A percentile compares a stretch with the other conserved stretches of the same genome.
These are phyloP conservation scores for Gautieria morchelliformis DNA, from an alignment of 768 basidiomycete species.

Conservation along the genomic window DNA sequence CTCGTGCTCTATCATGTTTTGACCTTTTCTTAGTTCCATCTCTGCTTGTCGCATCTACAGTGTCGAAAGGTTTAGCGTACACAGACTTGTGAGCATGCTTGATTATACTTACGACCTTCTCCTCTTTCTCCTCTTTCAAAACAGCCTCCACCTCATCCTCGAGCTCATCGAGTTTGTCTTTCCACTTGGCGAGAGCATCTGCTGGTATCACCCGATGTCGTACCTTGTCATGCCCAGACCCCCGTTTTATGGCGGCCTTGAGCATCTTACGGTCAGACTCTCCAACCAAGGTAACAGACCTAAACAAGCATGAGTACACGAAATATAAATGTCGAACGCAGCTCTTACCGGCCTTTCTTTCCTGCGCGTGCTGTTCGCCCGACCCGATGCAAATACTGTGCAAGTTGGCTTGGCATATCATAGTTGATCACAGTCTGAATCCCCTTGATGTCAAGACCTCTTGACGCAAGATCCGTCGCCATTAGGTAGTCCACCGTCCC, in stretches of 20 bases:
- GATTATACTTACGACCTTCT: conserved; percentile 61
- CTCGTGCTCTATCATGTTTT: conserved; percentile 92
- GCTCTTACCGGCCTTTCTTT: conserved; percentile 71
- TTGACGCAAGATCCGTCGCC: conserved; percentile 92
- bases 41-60: conserved; percentile 76
- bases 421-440: conserved; percentile 98
- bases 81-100: conserved; percentile 4
- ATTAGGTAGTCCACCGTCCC: conserved; percentile 85
- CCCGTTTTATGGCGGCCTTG: conserved; percentile 89
- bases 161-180: conserved; percentile 54
- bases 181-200: conserved; percentile 65
- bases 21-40: conserved; percentile 91
- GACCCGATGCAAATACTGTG: conserved; percentile 94
- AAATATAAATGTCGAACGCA: neutral
- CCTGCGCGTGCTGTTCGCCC: conserved; percentile 97
- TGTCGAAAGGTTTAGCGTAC: conserved; percentile 11
- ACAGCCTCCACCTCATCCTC: conserved; percentile 74
- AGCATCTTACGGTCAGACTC: conserved; percentile 95
- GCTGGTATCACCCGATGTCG: conserved; percentile 80
- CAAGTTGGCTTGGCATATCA: conserved; percentile 91
- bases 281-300: conserved; percentile 91
- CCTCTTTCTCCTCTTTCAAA: conserved; percentile 87
- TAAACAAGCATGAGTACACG: conserved; percentile 19
- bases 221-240: conserved; percentile 66
- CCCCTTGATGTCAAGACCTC: conserved; percentile 95